phyloP scores from a whole-genome alignment of 805 yeast species.

The Zygoascus biomembranicola region DNA sequence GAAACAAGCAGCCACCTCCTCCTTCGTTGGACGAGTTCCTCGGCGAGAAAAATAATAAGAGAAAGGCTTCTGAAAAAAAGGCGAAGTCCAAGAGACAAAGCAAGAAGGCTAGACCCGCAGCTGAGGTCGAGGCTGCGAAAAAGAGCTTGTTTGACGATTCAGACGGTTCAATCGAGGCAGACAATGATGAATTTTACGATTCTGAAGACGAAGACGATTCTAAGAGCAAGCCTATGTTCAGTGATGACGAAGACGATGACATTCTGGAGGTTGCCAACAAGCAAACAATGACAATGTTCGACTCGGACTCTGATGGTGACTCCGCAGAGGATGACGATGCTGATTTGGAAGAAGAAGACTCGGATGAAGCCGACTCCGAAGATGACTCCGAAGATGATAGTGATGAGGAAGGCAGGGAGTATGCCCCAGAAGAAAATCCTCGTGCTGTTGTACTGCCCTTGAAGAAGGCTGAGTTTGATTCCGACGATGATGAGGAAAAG shows the following conservation, averaged over 20 bases:
- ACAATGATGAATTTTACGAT: conserved; percentile 42
- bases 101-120: conserved; percentile 30
- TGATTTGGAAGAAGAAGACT: conserved; percentile 41
- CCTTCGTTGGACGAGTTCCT: conserved; percentile 79
- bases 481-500: conserved; percentile 36
- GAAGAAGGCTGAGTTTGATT: conserved; percentile 31
- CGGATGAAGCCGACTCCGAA: conserved; percentile 35
- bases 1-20: conserved; percentile 88
- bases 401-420: conserved; percentile 13
- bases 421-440: conserved; percentile 16
- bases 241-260: conserved; percentile 60
- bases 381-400: conserved; percentile 14
- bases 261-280: conserved; percentile 26
- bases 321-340: conserved; percentile 16
- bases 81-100: conserved; percentile 13
- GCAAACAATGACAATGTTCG: conserved; percentile 15
- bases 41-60: conserved; percentile 27
- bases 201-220: conserved; percentile 51
- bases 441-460: conserved; percentile 60
- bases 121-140: conserved; percentile 60
- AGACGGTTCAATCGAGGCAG: conserved; percentile 6
- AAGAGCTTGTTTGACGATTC: conserved; percentile 55
- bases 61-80: conserved; percentile 25
- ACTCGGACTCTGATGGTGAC: conserved; percentile 15
- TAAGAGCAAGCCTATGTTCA: conserved; percentile 60